A percentile compares a stretch with the other conserved stretches of the same genome.
These are phyloP conservation scores for Austropuccinia psidii DNA, from an alignment of 1,284 basidiomycete genomes.

Conservation along the genomic window DNA sequence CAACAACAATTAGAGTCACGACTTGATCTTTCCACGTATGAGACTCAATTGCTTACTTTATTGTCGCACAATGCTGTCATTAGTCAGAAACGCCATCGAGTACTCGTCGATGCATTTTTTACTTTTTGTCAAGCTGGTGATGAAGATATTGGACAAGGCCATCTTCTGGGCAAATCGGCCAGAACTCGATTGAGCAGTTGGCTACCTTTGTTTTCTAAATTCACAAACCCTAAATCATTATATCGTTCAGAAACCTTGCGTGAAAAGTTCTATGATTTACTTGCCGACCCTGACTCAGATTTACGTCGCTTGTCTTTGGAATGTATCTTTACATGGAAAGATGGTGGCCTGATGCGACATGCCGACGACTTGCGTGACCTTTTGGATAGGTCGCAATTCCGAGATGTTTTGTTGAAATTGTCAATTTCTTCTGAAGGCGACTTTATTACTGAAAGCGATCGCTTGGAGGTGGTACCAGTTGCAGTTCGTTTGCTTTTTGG, in stretches of 20 bases:
- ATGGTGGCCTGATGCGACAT: conserved; percentile 59
- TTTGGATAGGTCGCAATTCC: conserved; percentile 77
- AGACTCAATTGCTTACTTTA: conserved; percentile 65
- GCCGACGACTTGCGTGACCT: conserved; percentile 63
- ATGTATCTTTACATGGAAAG: conserved; percentile 78
- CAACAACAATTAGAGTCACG: conserved; percentile 58
- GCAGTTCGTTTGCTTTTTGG: conserved; percentile 78
- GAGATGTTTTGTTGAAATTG: conserved; percentile 74
- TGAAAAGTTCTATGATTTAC: conserved; percentile 62
- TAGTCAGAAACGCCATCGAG: conserved; percentile 74
- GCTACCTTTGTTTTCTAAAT: conserved; percentile 79
- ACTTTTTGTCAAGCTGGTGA: conserved; percentile 48
- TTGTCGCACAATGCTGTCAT: conserved; percentile 61
- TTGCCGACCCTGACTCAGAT: conserved; percentile 74
- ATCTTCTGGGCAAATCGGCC: conserved; percentile 50
- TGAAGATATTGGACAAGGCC: conserved; percentile 48
- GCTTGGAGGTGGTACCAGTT: conserved; percentile 65
- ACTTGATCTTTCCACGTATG: conserved; percentile 67
- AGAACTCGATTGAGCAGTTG: conserved; percentile 60
- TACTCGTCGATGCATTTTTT: conserved; percentile 71
- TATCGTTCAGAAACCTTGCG: conserved; percentile 63
- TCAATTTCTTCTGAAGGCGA: conserved; percentile 54
- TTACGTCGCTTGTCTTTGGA: conserved; percentile 70
- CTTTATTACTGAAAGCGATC: conserved; percentile 58
- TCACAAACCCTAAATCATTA: conserved; percentile 81